Evolutionary conservation across 2,329 filamentous ascomycete species (phyloP).

Genomic region (Exutisphaerella laricina): DNA sequence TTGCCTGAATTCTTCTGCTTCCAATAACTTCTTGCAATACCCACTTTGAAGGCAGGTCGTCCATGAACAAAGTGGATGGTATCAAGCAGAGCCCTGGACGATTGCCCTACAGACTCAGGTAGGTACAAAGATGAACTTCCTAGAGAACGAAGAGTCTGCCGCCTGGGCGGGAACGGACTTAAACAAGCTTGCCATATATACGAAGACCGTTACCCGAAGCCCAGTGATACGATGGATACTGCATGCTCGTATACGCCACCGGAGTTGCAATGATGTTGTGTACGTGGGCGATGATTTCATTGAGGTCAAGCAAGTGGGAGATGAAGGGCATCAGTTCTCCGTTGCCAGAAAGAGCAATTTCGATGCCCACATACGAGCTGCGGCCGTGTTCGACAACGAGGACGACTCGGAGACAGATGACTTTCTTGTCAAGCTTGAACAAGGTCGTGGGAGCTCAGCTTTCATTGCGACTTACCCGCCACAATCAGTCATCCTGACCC

Average conservation of each 20-base stretch:
- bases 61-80: too few relatives aligned
- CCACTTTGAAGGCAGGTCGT: too few relatives aligned
- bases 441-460: conserved; percentile 17
- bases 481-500: conserved; percentile 72
- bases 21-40: too few relatives aligned
- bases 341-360: conserved; percentile 77
- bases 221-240: conserved; percentile 71
- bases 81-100: too few relatives aligned
- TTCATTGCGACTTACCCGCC: conserved; percentile 48
- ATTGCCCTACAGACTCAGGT: too few relatives aligned
- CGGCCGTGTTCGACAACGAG: conserved; percentile 60
- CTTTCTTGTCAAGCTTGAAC: conserved; percentile 25
- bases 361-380: conserved; percentile 69
- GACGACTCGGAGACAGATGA: conserved; percentile 35
- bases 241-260: conserved; percentile 69
- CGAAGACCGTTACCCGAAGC: conserved; percentile 70
- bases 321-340: conserved; percentile 64
- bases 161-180: neutral
- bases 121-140: neutral
- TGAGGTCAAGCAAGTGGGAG: conserved; percentile 41
- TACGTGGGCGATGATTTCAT: conserved; percentile 80
- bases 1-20: too few relatives aligned
- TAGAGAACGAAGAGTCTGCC: neutral
- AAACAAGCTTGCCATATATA: conserved; percentile 59
- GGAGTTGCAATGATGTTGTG: conserved; percentile 70